Evolutionary conservation across 2,329 filamentous ascomycete genomes (phyloP), one percentile per base, ranked within the genome.

Genomic region (Colletotrichum sp.): DNA sequence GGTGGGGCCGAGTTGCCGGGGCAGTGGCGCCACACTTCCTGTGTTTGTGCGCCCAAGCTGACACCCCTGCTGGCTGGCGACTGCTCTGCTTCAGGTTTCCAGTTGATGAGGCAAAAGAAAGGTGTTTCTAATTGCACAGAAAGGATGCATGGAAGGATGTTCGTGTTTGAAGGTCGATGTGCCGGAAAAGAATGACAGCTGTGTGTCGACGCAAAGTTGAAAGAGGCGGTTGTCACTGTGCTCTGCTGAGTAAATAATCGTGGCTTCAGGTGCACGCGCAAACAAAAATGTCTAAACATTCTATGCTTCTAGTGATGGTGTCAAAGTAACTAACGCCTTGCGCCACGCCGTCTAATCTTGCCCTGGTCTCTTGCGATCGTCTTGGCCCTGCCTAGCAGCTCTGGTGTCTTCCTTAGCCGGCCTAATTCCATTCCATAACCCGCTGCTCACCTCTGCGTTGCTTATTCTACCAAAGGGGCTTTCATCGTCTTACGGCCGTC

Each of bases 401-500:
- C 28, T 16, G 10, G 12, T 32, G 60, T 21, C 16, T 30, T 28
- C 57, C 30, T 32, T 21, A 12, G 16, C 18, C 57, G 44, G n/a
- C 44, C 44, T 52, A 13, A 52, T 39, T 39, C 36, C 36, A 52
- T 21, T 52, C 16, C 16, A 60, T 21, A 12, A 60, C 57, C 26
- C 16, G 26, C 57, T 32, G 18, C 15, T 12, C 26, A 30, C 18
- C 57, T 21, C 32, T 21, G 13, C 30, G n/a, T 63, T 36, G 59
- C 59, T 63, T 63, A 34, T 63, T 63, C 59, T 63, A 63, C 28
- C 30, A 24, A 63, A 13, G 26, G 57, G 28, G 28, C 30, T 18
- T 30, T 30, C 26, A 32, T 60, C 57, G 44, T 13, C 24, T 69
- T 52, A 78, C 28, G 81, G 80, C 78, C 80, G 86, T 71, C 81